These are phyloP conservation scores for Teunomyces barrocoloradensis DNA, from an alignment of 805 yeast species.

Conservation along the genomic window DNA sequence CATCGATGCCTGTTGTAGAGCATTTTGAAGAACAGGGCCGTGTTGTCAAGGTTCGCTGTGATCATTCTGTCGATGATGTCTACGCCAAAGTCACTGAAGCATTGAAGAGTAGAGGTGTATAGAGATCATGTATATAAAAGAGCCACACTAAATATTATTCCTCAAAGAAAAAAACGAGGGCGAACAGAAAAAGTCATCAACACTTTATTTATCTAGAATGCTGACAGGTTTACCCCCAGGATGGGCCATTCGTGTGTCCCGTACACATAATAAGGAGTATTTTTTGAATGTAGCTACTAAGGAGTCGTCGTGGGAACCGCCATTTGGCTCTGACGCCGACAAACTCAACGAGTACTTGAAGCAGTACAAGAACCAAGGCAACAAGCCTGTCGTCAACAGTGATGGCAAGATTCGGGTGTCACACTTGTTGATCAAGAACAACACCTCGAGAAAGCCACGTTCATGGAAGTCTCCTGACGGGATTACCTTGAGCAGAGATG, in stretches of 20 bases:
- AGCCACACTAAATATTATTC: neutral
- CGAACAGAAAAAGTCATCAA: neutral
- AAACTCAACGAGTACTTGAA: constrained; percentile 57
- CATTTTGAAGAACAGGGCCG: constrained; percentile 68
- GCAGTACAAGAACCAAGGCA: constrained; percentile 29
- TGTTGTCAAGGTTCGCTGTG: constrained; percentile 78
- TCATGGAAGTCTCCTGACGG: constrained; percentile 79
- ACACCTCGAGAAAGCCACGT: constrained; percentile 81
- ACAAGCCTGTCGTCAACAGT: constrained; percentile 43
- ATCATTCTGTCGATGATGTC: constrained; percentile 77
- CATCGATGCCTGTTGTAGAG: constrained; percentile 92
- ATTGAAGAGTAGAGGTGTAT: constrained; percentile 43
- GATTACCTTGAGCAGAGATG: constrained; percentile 79
- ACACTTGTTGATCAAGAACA: constrained; percentile 82
- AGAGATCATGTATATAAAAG: constrained; percentile 3
- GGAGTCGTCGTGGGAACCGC: constrained; percentile 88
- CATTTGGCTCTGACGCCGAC: constrained; percentile 70
- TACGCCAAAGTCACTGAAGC: constrained; percentile 66
- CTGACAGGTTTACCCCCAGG: constrained; percentile 78
- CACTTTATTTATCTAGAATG: neutral
- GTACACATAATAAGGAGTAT: constrained; percentile 82
- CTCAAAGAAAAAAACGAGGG: neutral
- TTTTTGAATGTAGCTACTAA: constrained; percentile 67
- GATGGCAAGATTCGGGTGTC: constrained; percentile 70
- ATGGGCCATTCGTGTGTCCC: constrained; percentile 80